Evolutionary conservation across 148 eudicot species (phyloP).

Genomic region (Camellia granthamiana): DNA sequence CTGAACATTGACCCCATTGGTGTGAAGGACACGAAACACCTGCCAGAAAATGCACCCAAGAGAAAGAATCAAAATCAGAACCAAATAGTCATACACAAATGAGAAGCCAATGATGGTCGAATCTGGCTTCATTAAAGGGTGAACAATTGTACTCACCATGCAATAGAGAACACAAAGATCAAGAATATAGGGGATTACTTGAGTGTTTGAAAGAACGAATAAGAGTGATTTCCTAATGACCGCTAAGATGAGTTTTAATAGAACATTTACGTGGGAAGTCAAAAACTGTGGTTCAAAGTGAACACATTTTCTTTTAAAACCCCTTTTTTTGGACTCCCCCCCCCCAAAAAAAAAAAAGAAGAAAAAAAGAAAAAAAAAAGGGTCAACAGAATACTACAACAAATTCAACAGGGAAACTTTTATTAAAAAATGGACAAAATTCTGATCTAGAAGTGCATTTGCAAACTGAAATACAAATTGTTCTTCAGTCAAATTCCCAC

Average conservation of each 20-base stretch:
- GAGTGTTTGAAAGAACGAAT: not conserved
- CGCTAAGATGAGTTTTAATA: too few relatives aligned
- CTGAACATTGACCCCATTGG: constrained; percentile 79
- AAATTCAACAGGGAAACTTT: too few relatives aligned
- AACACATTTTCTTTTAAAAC: too few relatives aligned
- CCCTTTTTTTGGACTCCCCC: too few relatives aligned
- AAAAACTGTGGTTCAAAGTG: not conserved
- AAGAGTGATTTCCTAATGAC: not conserved
- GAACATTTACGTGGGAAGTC: not conserved
- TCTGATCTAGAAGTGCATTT: too few relatives aligned
- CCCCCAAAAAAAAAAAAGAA: too few relatives aligned
- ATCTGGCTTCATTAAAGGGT: not conserved
- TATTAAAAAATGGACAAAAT: too few relatives aligned
- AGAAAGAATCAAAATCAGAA: not conserved
- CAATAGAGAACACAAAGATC: not conserved
- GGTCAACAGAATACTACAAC: too few relatives aligned
- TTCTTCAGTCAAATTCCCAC: too few relatives aligned
- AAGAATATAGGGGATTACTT: not conserved
- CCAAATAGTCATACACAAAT: constrained; percentile 1
- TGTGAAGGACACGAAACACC: constrained; percentile 75
- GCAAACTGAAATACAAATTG: too few relatives aligned
- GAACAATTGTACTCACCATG: not conserved
- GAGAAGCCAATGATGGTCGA: not conserved
- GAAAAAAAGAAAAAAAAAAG: too few relatives aligned
- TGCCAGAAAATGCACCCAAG: constrained; percentile 29